Evolutionary conservation across 2,329 filamentous ascomycete species (phyloP), one percentile per base, ranked within the genome.

Genomic region (Colletotrichum sp.): DNA sequence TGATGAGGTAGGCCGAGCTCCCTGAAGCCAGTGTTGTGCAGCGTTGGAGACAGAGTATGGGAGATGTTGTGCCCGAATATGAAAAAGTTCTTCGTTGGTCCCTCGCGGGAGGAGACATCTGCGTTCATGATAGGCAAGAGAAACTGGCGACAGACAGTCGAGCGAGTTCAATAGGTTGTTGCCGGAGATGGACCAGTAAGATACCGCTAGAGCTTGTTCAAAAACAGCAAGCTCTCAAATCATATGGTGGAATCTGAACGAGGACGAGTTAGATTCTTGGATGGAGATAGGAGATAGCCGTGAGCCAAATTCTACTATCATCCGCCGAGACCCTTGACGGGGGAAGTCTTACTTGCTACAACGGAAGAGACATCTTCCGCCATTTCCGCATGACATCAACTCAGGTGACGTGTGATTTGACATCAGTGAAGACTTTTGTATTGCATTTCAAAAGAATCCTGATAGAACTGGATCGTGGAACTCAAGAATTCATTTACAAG

Each of bases 301-400:
- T 5, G 5, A 48, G 38, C 9, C 18, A n/a, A 48, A 21, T 48
- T 2, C 1, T 48, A 48, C 43, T 21, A 48, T 48, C 43, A 21
- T 18, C 43, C 18, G 43, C 43, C 43, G 18, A 48, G 18, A 21
- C 43, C 43, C 43, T 10, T n/a, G 43, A 21, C 43, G 43, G 43
- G 52, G 21, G 24, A 28, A 57, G 52, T 61, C 57, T 30, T 61
- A 16, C 10, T 18, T 32, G 18, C 18, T 12, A 21, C 26, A 52
- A 68, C 66, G 66, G 66, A 58, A 68, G 32, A 68, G 48, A 57
- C 21, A 30, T 58, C 52, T 68, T 18, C 66, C 48, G 66, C 52
- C 52, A 21, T 13, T n/a, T 21, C 18, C 18, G 9, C 43, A 21
- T 48, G 43, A 48, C 43, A 21, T 12, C 43, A 81, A 12, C 85